Percentiles rank a stretch among this genome's conserved stretches.
These are phyloP conservation scores for Geranomyces variabilis DNA, from an alignment of 192 early-diverging fungal genomes.

Conservation along the genomic window DNA sequence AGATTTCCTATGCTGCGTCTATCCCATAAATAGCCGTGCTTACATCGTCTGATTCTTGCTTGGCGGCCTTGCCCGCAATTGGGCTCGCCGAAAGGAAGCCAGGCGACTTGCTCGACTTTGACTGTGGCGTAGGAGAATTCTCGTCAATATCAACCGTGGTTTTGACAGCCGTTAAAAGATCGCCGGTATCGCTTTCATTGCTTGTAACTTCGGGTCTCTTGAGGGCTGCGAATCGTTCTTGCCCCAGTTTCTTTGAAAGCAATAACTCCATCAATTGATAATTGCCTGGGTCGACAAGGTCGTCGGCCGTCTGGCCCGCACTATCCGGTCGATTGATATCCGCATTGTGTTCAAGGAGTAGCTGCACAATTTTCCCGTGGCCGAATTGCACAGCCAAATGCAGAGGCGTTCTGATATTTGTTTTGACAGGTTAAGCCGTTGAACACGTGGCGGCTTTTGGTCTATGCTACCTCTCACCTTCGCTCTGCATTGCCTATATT, in stretches of 20 bases:
- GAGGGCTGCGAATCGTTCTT: background rate
- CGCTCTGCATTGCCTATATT: slow-evolving; percentile 14
- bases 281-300: slow-evolving; percentile 20
- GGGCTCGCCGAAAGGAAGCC: too few species aligned
- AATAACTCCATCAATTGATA: slow-evolving; percentile 35
- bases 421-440: background rate
- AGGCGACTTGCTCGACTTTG: too few species aligned
- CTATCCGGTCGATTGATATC: slow-evolving; percentile 33
- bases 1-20: too few species aligned
- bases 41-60: too few species aligned
- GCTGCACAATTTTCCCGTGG: slow-evolving; percentile 7
- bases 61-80: too few species aligned
- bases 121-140: too few species aligned
- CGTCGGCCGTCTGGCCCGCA: slow-evolving; percentile 27
- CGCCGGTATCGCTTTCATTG: too few species aligned
- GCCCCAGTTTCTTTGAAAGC: slow-evolving; percentile 24
- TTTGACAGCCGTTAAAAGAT: too few species aligned
- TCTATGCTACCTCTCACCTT: slow-evolving; percentile 16
- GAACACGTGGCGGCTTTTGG: too few species aligned
- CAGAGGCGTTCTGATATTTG: slow-evolving; percentile 40
- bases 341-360: slow-evolving; percentile 34
- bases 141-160: too few species aligned
- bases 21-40: too few species aligned
- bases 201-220: too few species aligned
- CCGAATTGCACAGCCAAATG: slow-evolving; percentile 29